phyloP scores from a whole-genome alignment of 192 early-diverging fungal species.

The Geranomyces michiganensis region DNA sequence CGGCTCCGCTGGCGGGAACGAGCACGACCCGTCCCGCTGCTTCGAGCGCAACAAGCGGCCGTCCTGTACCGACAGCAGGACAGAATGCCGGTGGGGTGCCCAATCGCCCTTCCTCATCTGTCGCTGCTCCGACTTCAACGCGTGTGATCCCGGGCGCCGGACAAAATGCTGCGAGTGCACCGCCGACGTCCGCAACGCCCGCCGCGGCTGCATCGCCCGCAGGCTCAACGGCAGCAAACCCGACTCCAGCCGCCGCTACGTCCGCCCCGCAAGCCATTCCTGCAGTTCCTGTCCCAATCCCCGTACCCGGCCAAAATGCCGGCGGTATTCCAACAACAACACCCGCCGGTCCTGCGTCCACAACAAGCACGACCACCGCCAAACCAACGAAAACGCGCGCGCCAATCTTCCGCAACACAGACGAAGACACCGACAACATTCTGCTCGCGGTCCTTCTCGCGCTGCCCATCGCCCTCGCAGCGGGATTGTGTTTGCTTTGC shows the following conservation, averaged over 20 bases:
- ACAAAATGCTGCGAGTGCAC: no score
- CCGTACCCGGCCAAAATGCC: no score
- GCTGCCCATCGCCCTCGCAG: not conserved
- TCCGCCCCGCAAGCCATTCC: no score
- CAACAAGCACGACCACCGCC: not conserved
- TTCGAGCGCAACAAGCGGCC: not conserved
- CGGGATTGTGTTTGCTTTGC: not conserved
- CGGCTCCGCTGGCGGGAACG: not conserved
- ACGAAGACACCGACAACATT: not conserved
- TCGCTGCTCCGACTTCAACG: not conserved
- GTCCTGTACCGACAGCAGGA: not conserved
- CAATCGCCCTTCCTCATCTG: not conserved
- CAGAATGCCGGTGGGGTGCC: not conserved
- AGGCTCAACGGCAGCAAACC: no score
- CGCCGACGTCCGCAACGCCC: no score
- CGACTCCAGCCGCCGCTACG: no score
- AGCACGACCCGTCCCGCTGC: not conserved
- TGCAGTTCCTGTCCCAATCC: not conserved
- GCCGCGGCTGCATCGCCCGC: no score
- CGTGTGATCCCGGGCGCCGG: not conserved
- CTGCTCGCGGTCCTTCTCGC: slow-evolving; percentile 16
- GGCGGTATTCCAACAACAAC: no score
- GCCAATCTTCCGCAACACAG: not conserved
- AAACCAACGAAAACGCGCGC: not conserved
- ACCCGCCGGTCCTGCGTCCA: no score